A percentile compares a stretch with the other conserved stretches of the same genome.
phyloP scores from a whole-genome alignment of 1,284 basidiomycete species.

The Puccinia polysora region DNA sequence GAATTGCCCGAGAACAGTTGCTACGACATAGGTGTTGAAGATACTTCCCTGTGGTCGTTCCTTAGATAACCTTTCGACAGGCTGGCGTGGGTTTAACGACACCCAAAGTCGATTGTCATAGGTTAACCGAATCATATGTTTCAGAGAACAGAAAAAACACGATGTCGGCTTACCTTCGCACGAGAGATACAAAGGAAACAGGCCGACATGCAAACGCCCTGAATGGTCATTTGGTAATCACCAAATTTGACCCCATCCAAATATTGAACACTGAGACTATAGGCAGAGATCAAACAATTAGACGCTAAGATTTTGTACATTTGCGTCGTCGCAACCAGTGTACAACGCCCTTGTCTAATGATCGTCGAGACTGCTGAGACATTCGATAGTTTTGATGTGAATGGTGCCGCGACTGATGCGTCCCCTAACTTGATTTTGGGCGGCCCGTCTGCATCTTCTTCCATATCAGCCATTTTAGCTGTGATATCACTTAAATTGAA shows the following conservation, averaged over 20 bases:
- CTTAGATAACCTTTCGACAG: constrained; percentile 81
- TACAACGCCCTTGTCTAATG: constrained; percentile 92
- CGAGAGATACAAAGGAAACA: constrained; percentile 95
- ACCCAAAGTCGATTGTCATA: too few relatives aligned
- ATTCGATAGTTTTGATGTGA: constrained; percentile 89
- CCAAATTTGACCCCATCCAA: constrained; percentile 96
- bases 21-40: constrained; percentile 86
- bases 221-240: constrained; percentile 63
- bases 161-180: constrained; percentile 68
- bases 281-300: constrained; percentile 92
- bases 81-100: too few relatives aligned
- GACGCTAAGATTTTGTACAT: constrained; percentile 98
- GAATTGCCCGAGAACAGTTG: constrained; percentile 85
- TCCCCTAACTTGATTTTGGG: constrained; percentile 96
- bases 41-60: constrained; percentile 89
- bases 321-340: constrained; percentile 90
- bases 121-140: too few relatives aligned
- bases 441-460: constrained; percentile 76
- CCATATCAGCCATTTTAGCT: constrained; percentile 82
- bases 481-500: constrained; percentile 84
- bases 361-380: constrained; percentile 93
- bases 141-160: neutral
- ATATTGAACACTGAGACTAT: constrained; percentile 90
- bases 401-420: constrained; percentile 90
- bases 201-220: constrained; percentile 81